Percentiles rank a stretch among this genome's conserved stretches.
These are phyloP conservation scores for Ophiognomonia clavigignenti-juglandacearum DNA, from an alignment of 2,329 filamentous ascomycete species.

Conservation along the genomic window DNA sequence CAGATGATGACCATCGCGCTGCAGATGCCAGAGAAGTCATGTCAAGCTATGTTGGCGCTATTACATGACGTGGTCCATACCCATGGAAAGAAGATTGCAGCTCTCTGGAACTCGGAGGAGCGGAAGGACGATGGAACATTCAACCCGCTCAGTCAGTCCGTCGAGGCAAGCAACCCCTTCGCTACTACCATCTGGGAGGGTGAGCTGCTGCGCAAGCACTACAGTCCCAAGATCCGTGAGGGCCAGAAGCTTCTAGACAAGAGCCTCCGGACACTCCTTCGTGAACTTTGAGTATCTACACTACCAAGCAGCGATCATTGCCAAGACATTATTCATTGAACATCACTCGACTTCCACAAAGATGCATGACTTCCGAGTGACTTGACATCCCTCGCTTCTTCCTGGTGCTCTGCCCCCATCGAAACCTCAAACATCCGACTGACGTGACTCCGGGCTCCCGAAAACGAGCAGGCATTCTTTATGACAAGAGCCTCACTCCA, in stretches of 20 bases:
- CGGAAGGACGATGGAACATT: conserved; percentile 85
- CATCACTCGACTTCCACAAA: background rate
- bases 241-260: conserved; percentile 67
- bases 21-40: conserved; percentile 87
- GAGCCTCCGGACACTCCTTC: conserved; percentile 35
- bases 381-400: background rate
- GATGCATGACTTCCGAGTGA: background rate
- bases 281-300: conserved; percentile 1
- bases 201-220: conserved; percentile 80
- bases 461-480: background rate
- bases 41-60: conserved; percentile 72
- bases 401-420: background rate
- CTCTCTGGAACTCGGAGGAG: conserved; percentile 95
- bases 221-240: conserved; percentile 79
- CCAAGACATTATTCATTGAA: background rate
- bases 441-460: background rate
- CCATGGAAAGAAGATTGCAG: conserved; percentile 75
- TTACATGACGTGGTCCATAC: conserved; percentile 73
- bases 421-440: background rate
- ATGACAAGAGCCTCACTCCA: background rate
- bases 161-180: conserved; percentile 87
- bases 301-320: conserved; percentile 10
- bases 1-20: conserved; percentile 77
- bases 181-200: conserved; percentile 91
- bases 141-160: conserved; percentile 64